Evolutionary conservation across 495 filamentous ascomycete species (phyloP), one percentile per base, ranked within the genome.

Genomic region (Rhypophila decipiens): DNA sequence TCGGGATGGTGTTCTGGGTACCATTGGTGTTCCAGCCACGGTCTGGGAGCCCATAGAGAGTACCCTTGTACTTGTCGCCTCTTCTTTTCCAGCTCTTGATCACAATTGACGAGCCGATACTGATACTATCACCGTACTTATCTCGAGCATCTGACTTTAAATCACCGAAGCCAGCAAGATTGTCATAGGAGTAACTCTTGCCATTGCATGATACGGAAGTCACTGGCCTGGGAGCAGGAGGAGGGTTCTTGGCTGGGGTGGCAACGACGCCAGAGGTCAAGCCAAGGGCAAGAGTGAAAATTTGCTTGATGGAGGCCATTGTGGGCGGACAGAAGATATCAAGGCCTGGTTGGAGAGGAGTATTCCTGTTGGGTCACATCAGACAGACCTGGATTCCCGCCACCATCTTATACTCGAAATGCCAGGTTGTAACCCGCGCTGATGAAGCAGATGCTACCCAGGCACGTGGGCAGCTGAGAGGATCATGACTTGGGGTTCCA

Each of bases 21-120:
- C 87, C 87, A 53, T 88, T 68, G 11, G 85, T 89, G 46, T 76
- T 69, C 82, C 86, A 90, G 43, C 87, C 87, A 29, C 86, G 72
- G 59, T 89, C 87, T 2, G 87, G 87, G 3, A 88, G 62, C 9
- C 73, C 66, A 58, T 75, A 90, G 24, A 88, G 55, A 8, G 74
- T 73, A 4, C 84, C 87, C 7, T 69, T 72, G 60, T 89, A 93
- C 10, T 56, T 71, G 24, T 73, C 73, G 20, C 50, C 55, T 15
- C 60, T 60, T 59, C 82, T 82, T 55, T 70, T 77, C 87, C 87
- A 93, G 24, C 69, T 67, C 35, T 86, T 82, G 24, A 90, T 58
- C 13, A 83, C 79, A 57, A 86, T 76, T 23, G 84, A 73, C 49
- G 78, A 84, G 13, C 86, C 87, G 20, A 85, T 67, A 12, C 83